These are phyloP conservation scores for Tricholomella constricta DNA, from an alignment of 768 basidiomycete genomes.

Conservation along the genomic window DNA sequence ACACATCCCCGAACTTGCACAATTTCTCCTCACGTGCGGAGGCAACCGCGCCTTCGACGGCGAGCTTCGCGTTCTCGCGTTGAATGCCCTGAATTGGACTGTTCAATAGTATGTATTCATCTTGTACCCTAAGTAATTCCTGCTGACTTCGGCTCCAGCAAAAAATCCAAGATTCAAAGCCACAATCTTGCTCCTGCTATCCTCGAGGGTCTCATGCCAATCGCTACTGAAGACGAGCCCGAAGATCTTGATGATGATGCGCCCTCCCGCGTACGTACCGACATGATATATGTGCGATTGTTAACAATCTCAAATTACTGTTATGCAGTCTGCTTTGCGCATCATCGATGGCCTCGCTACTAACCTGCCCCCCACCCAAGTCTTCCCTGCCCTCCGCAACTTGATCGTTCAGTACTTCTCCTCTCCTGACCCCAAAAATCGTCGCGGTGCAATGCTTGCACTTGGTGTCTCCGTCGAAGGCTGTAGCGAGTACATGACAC, in stretches of 20 bases:
- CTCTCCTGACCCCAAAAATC: conserved; percentile 73
- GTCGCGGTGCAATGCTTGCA: conserved; percentile 93
- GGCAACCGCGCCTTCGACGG: conserved; percentile 73
- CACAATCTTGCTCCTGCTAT: conserved; percentile 83
- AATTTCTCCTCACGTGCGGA: conserved; percentile 86
- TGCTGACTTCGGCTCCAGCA: conserved; percentile 49
- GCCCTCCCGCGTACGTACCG: conserved; percentile 74
- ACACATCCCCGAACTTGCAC: conserved; percentile 82
- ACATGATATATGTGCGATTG: not conserved
- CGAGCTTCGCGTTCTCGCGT: conserved; percentile 84
- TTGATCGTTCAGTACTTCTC: conserved; percentile 86
- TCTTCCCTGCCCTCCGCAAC: conserved; percentile 87
- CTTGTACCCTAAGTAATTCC: not conserved
- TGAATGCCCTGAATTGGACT: conserved; percentile 96
- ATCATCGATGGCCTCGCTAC: conserved; percentile 93
- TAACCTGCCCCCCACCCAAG: conserved; percentile 89
- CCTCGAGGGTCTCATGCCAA: conserved; percentile 89
- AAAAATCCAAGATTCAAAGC: conserved; percentile 93
- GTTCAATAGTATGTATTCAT: conserved; percentile 78
- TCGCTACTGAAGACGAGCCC: conserved; percentile 91
- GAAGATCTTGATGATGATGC: conserved; percentile 93
- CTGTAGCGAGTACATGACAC: conserved; percentile 97
- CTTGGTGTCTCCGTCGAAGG: conserved; percentile 97
- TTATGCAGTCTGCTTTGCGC: conserved; percentile 81
- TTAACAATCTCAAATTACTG: not conserved